Percentiles rank a stretch among this genome's conserved stretches.
Conservation (phyloP, 305 asterid genomes). For the Solanum aculeatissimum region DNA sequence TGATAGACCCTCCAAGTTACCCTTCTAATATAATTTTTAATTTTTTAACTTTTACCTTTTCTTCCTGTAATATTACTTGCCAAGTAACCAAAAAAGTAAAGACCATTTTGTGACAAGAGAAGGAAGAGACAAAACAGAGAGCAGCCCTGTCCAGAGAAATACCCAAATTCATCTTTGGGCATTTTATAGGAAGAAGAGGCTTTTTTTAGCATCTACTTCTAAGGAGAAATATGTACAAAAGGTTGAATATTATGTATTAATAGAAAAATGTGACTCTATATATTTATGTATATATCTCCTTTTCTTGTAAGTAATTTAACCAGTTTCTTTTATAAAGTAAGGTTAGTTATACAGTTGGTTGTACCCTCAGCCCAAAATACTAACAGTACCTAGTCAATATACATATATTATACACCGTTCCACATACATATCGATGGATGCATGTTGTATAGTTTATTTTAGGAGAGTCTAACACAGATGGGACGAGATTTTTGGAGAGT, state of each 20-base stretch:
- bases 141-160: slow-evolving; percentile 54
- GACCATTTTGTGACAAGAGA: slow-evolving; percentile 12
- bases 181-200: slow-evolving; percentile 53
- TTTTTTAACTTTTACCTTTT: background rate
- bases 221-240: slow-evolving; percentile 20
- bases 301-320: background rate
- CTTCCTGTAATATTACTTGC: slow-evolving; percentile 9
- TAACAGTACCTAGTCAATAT: background rate
- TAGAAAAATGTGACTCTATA: background rate
- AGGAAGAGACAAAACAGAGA: slow-evolving; percentile 8
- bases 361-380: background rate
- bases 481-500: background rate
- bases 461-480: background rate
- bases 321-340: background rate
- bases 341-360: background rate
- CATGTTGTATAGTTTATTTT: background rate
- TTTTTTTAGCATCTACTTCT: slow-evolving; percentile 16
- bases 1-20: slow-evolving; percentile 19
- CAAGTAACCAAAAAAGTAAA: background rate
- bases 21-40: background rate
- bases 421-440: background rate
- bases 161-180: slow-evolving; percentile 28
- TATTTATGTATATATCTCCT: background rate
- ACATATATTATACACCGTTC: background rate
- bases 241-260: background rate